Base-by-base conservation (phyloP, 352 stramenopile genomes). In the Globisporangium uncinulatum region DNA sequence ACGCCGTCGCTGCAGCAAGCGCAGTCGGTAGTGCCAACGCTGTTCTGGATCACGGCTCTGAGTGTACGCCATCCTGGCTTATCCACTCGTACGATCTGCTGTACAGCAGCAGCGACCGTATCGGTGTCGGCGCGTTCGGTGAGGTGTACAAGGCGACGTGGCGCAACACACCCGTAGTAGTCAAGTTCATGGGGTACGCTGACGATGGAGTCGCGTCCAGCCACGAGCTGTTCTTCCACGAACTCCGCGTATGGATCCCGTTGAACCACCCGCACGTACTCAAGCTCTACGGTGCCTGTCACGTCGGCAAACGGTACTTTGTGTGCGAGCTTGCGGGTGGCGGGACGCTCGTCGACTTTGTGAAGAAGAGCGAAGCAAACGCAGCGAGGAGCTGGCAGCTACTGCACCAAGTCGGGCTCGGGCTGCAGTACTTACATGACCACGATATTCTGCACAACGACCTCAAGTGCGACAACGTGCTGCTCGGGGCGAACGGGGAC, bases 361-460 rank as follows among this genome's bases (percentile, higher is more conserved):
- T 59, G 24, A 51, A 51, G n/a, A 24, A 29, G 34, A 45, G 31
- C 37, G 24, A 46, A 14, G 10, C 24, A 9, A 34, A 56, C 41
- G 8, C n/a, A 3, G 39, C 14, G 5, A 57, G 14, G 19, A 45
- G 46, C 34, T 56, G 48, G 11, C 21, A 21, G 3, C 20, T 65
- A 29, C 43, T 61, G n/a, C 37, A 56, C 31, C 34, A 59, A 39
- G 45, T 63, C 19, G 57, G 49, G 7, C 15, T 59, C 17, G 81
- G 74, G 0, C 57, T 92, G 10, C 36, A 52, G 45, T 88, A 80
- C 55, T 44, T 43, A 21, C 56, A 62, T 43, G 20, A 39, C 1
- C 46, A 45, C 5, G 45, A 45, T 36, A 41, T 62, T 19, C 32
- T 57, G 19, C 56, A 62, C 49, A 52, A 46, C 21, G 56, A 62